A percentile compares a stretch with the other conserved stretches of the same genome.
Evolutionary conservation across 768 basidiomycete genomes (phyloP).

Genomic region (Rhizopogon roseolus): DNA sequence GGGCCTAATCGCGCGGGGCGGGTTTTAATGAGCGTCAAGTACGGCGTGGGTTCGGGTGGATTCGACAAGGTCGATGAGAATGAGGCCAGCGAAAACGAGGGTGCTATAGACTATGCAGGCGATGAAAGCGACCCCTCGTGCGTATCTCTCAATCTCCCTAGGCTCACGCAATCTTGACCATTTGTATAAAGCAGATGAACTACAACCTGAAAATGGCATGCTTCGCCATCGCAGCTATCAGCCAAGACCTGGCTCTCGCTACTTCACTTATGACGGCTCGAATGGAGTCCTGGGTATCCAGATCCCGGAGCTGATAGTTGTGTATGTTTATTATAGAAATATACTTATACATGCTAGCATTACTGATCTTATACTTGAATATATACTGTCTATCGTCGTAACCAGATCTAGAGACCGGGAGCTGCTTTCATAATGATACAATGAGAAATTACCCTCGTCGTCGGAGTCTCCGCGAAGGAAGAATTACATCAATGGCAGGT

Average conservation of each 20-base stretch:
- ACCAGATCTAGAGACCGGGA: too few species aligned
- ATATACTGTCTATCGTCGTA: too few species aligned
- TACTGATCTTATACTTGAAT: too few species aligned
- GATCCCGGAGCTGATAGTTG: too few species aligned
- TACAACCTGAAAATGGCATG: constrained; percentile 18
- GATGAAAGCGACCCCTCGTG: constrained; percentile 42
- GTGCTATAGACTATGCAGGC: constrained; percentile 22
- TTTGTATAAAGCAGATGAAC: constrained; percentile 26
- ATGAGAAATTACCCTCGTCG: too few species aligned
- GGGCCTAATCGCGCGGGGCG: constrained; percentile 45
- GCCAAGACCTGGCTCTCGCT: background rate
- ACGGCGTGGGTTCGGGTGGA: constrained; percentile 22
- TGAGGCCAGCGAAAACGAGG: constrained; percentile 38
- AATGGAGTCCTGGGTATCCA: too few species aligned
- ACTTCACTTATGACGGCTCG: background rate
- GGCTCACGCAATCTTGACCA: constrained; percentile 17
- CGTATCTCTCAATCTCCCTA: constrained; percentile 8
- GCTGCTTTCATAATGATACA: too few species aligned
- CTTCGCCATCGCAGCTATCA: constrained; percentile 23
- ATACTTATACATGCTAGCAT: too few species aligned
- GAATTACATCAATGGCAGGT: too few species aligned
- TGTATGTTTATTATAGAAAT: too few species aligned
- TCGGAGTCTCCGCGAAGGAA: too few species aligned
- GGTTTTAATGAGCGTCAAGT: constrained; percentile 39
- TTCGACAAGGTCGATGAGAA: constrained; percentile 47